Percentiles rank a stretch among this genome's conserved stretches.
These are phyloP conservation scores for Fragilaria crotonensis DNA, from an alignment of 108 stramenopile genomes.

Conservation along the genomic window DNA sequence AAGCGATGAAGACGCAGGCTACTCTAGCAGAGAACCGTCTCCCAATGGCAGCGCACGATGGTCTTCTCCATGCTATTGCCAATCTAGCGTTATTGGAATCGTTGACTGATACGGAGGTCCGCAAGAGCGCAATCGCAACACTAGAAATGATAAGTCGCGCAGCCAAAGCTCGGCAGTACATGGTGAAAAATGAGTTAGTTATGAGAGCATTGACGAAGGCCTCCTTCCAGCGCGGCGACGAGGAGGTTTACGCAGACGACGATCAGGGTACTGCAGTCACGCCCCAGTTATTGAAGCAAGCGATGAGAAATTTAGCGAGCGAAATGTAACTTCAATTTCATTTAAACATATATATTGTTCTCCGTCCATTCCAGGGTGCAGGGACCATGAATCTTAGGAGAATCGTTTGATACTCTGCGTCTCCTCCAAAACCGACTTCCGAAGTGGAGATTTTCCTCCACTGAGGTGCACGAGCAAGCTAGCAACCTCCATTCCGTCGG, in stretches of 20 bases:
- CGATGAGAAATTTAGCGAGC: conserved; percentile 5
- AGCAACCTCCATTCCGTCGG: conserved; percentile 72
- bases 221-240: conserved; percentile 11
- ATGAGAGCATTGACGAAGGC: conserved; percentile 48
- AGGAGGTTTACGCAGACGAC: neutral
- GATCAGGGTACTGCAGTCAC: neutral
- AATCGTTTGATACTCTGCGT: neutral
- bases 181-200: conserved; percentile 43
- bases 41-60: conserved; percentile 39
- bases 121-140: conserved; percentile 24
- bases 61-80: conserved; percentile 37
- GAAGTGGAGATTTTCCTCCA: neutral
- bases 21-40: conserved; percentile 29
- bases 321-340: conserved; percentile 5
- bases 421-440: neutral
- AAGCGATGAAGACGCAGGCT: conserved; percentile 35
- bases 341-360: too few relatives aligned
- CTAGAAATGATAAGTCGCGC: conserved; percentile 43
- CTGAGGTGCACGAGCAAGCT: conserved; percentile 41
- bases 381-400: too few relatives aligned
- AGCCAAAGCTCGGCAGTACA: conserved; percentile 23
- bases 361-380: too few relatives aligned
- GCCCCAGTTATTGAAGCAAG: conserved; percentile 1
- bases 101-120: conserved; percentile 25
- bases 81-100: conserved; percentile 29